phyloP scores from a whole-genome alignment of 2,329 filamentous ascomycete species.

The Venturia oleaginea region DNA sequence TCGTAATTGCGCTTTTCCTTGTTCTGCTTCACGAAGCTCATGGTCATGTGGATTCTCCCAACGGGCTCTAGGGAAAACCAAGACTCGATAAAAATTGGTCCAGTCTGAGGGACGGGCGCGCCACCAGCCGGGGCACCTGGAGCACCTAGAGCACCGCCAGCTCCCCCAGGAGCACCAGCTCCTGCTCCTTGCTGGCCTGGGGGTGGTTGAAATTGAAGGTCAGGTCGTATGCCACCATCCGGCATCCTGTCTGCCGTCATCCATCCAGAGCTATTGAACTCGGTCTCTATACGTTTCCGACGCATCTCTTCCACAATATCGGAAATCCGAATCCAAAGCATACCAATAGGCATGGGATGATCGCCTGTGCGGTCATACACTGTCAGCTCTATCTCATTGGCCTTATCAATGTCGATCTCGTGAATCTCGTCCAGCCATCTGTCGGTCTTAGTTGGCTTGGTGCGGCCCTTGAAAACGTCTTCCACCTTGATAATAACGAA shows the following conservation, averaged over 20 bases:
- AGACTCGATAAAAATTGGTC: slow-evolving; percentile 62
- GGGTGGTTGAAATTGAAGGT: slow-evolving; percentile 45
- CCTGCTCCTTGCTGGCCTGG: slow-evolving; percentile 30
- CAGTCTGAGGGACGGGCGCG: slow-evolving; percentile 41
- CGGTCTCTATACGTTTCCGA: slow-evolving; percentile 91
- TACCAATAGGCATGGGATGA: slow-evolving; percentile 81
- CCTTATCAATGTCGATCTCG: slow-evolving; percentile 91
- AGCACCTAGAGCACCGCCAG: slow-evolving; percentile 28
- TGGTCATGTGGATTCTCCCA: slow-evolving; percentile 80
- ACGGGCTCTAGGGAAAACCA: slow-evolving; percentile 97
- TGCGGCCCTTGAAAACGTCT: slow-evolving; percentile 82
- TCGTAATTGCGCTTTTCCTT: slow-evolving; percentile 77
- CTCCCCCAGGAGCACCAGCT: slow-evolving; percentile 20
- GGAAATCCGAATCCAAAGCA: slow-evolving; percentile 93
- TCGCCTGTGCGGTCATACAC: slow-evolving; percentile 89
- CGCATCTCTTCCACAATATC: slow-evolving; percentile 97
- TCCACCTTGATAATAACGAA: slow-evolving; percentile 96
- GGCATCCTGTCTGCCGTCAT: slow-evolving; percentile 94
- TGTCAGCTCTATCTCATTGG: slow-evolving; percentile 94
- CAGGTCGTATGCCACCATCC: slow-evolving; percentile 40
- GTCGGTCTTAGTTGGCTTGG: slow-evolving; percentile 75
- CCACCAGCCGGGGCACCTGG: slow-evolving; percentile 29
- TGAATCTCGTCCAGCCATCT: slow-evolving; percentile 88
- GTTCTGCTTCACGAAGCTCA: slow-evolving; percentile 87
- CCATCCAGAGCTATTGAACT: slow-evolving; percentile 92